Percentiles rank a stretch among this genome's conserved stretches.
These are phyloP conservation scores for Wickerhamiella cacticola DNA, from an alignment of 805 yeast species.

Conservation along the genomic window DNA sequence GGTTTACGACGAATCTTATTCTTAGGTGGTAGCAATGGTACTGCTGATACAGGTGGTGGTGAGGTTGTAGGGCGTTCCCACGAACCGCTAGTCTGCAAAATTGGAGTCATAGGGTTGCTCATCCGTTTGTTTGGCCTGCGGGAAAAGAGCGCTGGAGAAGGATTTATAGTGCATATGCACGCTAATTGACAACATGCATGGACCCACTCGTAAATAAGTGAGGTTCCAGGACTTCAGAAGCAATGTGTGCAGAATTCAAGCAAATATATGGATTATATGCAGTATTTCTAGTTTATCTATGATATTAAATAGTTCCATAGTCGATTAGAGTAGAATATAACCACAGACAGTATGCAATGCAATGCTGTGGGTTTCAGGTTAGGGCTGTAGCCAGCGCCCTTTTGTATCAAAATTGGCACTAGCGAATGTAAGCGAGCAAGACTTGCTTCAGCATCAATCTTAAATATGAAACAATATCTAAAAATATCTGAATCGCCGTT, in stretches of 20 bases:
- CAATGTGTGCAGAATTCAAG: neutral
- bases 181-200: slow-evolving; percentile 4
- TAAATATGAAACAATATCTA: neutral
- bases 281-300: too few relatives aligned
- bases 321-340: too few relatives aligned
- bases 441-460: neutral
- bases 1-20: slow-evolving; percentile 5
- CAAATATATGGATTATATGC: neutral
- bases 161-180: slow-evolving; percentile 4
- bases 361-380: neutral
- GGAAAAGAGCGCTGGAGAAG: neutral
- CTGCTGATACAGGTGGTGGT: neutral
- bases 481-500: neutral
- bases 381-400: neutral
- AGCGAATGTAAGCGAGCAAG: slow-evolving; percentile 1
- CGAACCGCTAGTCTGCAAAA: slow-evolving; percentile 1
- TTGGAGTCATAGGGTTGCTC: slow-evolving; percentile 4
- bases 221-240: neutral
- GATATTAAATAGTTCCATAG: too few relatives aligned
- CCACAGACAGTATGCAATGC: neutral
- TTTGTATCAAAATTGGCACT: neutral
- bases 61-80: neutral
- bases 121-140: neutral
- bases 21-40: neutral
- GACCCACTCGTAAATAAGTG: slow-evolving; percentile 1